Evolutionary conservation across 768 basidiomycete genomes (phyloP), one percentile per base, ranked within the genome.

Genomic region (Mycena amicta): DNA sequence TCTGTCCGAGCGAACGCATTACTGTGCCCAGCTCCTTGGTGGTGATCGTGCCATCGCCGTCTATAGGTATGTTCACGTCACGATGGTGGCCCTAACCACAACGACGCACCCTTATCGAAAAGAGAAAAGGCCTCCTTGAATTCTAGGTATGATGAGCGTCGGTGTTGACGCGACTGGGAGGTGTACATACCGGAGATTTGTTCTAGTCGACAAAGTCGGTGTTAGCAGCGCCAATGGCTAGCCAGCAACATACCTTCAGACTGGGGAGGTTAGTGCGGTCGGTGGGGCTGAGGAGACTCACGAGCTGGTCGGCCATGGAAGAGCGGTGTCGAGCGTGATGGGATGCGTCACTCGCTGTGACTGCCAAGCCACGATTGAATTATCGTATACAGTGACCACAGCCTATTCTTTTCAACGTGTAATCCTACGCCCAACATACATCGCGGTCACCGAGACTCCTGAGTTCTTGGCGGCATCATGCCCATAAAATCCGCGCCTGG

Each of bases 41-140:
- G 52, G 93, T 94, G 80, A 95, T 95, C 56, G 92, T 93, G 73
- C 93, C 93, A 80, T 95, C 93, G 65, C 90, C 91, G 67, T 95
- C 93, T 94, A 31, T n/a, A n/a, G n/a, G n/a, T n/a, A n/a, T n/a
- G n/a, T n/a, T n/a, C n/a, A n/a, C n/a, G n/a, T n/a, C n/a, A n/a
- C n/a, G n/a, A n/a, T n/a, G n/a, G n/a, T n/a, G n/a, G n/a, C n/a
- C n/a, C n/a, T n/a, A n/a, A n/a, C n/a, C n/a, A n/a, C n/a, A n/a
- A n/a, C n/a, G n/a, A n/a, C 81, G 57, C 59, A 93, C 94, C 92
- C 75, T 94, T 95, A 80, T 97, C 94, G 74, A 98, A 98, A 22
- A 98, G 84, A 58, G 95, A 93, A 80, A 98, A 98, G 50, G 95
- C 95, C 81, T 98, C 96, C 83, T 96, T 98, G 86, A 95, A 98